Evolutionary conservation across 495 filamentous ascomycete species (phyloP), one percentile per base, ranked within the genome.

Genomic region (Talaromyces stipitatus): DNA sequence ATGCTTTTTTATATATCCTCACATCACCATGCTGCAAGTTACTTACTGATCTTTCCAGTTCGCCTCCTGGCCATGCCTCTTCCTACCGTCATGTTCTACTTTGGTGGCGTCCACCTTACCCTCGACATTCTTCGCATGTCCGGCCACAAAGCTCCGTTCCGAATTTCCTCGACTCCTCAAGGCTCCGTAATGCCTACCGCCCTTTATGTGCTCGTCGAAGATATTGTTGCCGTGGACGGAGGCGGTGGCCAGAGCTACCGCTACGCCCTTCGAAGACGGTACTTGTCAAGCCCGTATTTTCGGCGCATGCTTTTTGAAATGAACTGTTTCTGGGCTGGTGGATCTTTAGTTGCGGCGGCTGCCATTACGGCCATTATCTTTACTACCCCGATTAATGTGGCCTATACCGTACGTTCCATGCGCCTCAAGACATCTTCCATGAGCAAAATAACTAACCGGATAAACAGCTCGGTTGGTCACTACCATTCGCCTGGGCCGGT

Each of bases 191-290:
- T 88, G 61, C 84, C 82, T 8, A 89, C 89, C 9, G 78, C 86
- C 22, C 74, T 92, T 27, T 87, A 90, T 62, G 85, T 83, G 4
- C 72, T 91, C 20, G 84, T 94, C 43, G 90, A 95, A 66, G 90
- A 95, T 60, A 82, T 92, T 11, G 78, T 89, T 1, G 87, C 85
- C 0, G 89, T 92, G 3, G 89, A 92, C 61, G 89, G 88, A 16
- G 82, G 78, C 6, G 88, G 84, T 2, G 88, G 87, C 0, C 79
- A 81, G 48, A 80, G 78, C 9, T 95, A 86, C 62, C 74, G 90
- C 53, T 74, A 82, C 58, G 77, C 80, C 0, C 65, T 91, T 14
- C 78, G 83, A 51, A 78, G 73, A 8, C 75, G 90, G 58, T 95
- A 91, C 61, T 75, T 88, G 23, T 83, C 82, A 2, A 90, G 85